phyloP scores from a whole-genome alignment of 768 basidiomycete genomes.

The Trametes elegans region DNA sequence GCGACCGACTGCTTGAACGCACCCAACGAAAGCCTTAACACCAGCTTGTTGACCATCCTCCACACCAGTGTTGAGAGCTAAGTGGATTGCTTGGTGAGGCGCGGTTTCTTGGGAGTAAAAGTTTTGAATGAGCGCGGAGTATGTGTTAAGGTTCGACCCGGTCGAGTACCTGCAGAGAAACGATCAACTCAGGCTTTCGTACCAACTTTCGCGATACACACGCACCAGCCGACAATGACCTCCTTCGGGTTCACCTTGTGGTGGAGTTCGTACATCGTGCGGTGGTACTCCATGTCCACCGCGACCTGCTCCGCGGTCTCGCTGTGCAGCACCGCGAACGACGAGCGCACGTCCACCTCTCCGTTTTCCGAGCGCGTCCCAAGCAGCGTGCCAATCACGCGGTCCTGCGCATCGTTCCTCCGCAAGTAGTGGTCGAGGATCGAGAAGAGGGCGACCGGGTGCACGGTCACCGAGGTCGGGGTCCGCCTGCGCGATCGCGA shows the following conservation, averaged over 20 bases:
- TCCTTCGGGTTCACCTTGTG: constrained; percentile 83
- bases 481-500: constrained; percentile 49
- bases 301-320: constrained; percentile 92
- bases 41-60: constrained; percentile 62
- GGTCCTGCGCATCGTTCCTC: constrained; percentile 72
- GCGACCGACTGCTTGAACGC: constrained; percentile 17
- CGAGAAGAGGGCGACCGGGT: constrained; percentile 90
- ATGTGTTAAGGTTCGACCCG: constrained; percentile 85
- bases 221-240: constrained; percentile 93
- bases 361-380: constrained; percentile 64
- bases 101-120: constrained; percentile 93
- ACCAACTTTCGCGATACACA: constrained; percentile 14
- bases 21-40: constrained; percentile 88
- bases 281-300: constrained; percentile 96
- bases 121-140: constrained; percentile 96
- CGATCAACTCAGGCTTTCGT: background rate
- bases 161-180: constrained; percentile 79
- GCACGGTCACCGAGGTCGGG: constrained; percentile 74
- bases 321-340: constrained; percentile 91
- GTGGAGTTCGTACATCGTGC: constrained; percentile 88
- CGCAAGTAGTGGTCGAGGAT: constrained; percentile 97
- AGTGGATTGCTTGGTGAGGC: constrained; percentile 86
- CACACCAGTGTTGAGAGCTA: constrained; percentile 85
- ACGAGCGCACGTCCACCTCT: constrained; percentile 70
- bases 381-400: constrained; percentile 94